These are phyloP conservation scores for Apiotrichum domesticum DNA, from an alignment of 1,284 basidiomycete species.

Conservation along the genomic window DNA sequence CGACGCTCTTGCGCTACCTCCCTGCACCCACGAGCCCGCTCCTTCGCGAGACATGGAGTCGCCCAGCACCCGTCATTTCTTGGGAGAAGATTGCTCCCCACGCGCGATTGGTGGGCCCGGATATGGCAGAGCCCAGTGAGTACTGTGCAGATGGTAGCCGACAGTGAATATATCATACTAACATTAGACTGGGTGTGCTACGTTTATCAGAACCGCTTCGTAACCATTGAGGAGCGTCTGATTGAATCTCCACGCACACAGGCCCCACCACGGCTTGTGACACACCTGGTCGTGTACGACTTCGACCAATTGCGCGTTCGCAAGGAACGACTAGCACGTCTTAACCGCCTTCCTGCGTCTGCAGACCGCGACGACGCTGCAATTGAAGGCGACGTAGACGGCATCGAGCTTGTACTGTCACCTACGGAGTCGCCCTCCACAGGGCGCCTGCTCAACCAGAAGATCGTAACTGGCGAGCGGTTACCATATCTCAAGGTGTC, in stretches of 20 bases:
- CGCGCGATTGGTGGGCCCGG: conserved; percentile 36
- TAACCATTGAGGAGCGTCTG: conserved; percentile 14
- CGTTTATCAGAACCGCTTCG: conserved; percentile 43
- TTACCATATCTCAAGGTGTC: conserved; percentile 30
- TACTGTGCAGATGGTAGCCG: conserved; percentile 7
- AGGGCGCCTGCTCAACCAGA: conserved; percentile 12
- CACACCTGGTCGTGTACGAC: conserved; percentile 30
- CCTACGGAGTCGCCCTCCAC: conserved; percentile 20
- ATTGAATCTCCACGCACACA: neutral
- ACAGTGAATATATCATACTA: conserved; percentile 18
- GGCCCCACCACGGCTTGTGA: neutral
- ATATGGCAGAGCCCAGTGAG: conserved; percentile 21
- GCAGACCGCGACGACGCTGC: neutral
- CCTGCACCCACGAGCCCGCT: conserved; percentile 36
- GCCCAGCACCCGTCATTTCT: conserved; percentile 27
- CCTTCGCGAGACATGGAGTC: conserved; percentile 21
- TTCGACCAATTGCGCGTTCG: conserved; percentile 39
- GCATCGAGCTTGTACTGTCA: conserved; percentile 23
- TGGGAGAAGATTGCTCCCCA: conserved; percentile 37
- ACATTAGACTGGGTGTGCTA: conserved; percentile 43
- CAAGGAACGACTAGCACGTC: conserved; percentile 25
- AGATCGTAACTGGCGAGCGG: conserved; percentile 24
- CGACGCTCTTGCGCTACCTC: conserved; percentile 33
- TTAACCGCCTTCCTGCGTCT: neutral
- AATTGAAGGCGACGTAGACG: conserved; percentile 15